phyloP scores from a whole-genome alignment of 2,329 filamentous ascomycete species.

The Clonostachys sp. region DNA sequence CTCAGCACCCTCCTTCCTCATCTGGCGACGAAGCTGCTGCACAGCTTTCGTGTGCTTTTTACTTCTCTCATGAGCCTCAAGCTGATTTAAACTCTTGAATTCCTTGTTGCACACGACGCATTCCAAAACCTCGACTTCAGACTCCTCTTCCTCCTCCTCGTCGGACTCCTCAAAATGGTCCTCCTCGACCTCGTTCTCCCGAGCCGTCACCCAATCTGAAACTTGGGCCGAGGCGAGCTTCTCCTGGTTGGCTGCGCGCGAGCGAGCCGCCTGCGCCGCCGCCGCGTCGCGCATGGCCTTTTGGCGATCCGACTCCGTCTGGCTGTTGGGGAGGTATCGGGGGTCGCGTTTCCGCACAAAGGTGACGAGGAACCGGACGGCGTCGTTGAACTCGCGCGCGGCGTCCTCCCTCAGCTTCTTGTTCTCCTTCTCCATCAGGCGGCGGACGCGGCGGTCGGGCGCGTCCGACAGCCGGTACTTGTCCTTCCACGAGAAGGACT shows the following conservation, averaged over 20 bases:
- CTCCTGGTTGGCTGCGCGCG: constrained; percentile 75
- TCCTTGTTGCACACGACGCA: constrained; percentile 75
- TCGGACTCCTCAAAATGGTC: constrained; percentile 52
- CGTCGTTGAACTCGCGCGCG: constrained; percentile 85
- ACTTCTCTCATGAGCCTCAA: constrained; percentile 87
- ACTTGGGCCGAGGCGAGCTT: constrained; percentile 62
- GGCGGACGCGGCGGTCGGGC: constrained; percentile 75
- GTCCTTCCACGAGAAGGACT: constrained; percentile 88
- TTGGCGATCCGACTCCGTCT: constrained; percentile 77
- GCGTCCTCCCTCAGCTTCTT: constrained; percentile 77
- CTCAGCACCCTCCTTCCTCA: constrained; percentile 73
- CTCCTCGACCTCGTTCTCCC: constrained; percentile 39
- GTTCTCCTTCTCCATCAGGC: constrained; percentile 95
- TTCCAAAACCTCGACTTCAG: constrained; percentile 57
- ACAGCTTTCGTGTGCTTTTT: constrained; percentile 93
- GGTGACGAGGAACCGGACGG: constrained; percentile 77
- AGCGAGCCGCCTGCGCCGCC: constrained; percentile 77
- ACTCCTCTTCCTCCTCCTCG: constrained; percentile 45
- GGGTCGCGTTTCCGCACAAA: constrained; percentile 92
- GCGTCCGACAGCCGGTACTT: constrained; percentile 79
- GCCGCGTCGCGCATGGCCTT: constrained; percentile 72
- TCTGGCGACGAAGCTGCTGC: constrained; percentile 72
- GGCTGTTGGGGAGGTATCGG: constrained; percentile 71
- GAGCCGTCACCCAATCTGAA: constrained; percentile 70
- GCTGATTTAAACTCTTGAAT: constrained; percentile 91